phyloP scores from a whole-genome alignment of 73 alveolate genomes.

The Tetrahymena thermophila region DNA sequence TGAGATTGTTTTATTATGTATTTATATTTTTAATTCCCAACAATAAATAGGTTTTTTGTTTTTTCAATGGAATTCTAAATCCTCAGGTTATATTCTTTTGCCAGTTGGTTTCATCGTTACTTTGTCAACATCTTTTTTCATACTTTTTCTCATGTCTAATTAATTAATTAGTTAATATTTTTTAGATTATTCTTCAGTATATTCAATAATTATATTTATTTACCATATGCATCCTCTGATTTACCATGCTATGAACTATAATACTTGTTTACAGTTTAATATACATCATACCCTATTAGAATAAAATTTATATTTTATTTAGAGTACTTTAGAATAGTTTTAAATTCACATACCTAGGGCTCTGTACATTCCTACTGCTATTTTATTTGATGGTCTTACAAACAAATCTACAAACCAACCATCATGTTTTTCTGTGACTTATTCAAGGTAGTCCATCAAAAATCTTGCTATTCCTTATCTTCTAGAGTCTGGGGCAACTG shows the following conservation, averaged over 20 bases:
- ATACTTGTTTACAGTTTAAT: slow-evolving; percentile 77
- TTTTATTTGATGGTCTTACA: slow-evolving; percentile 89
- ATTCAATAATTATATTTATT: not conserved
- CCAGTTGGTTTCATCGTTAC: slow-evolving; percentile 73
- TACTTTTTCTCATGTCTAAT: slow-evolving; percentile 93
- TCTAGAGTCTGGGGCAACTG: slow-evolving; percentile 96
- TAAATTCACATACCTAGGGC: slow-evolving; percentile 19
- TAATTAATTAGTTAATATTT: not conserved
- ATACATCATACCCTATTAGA: slow-evolving; percentile 72
- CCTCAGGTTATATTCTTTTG: slow-evolving; percentile 76
- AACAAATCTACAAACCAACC: slow-evolving; percentile 96
- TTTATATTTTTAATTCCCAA: no score
- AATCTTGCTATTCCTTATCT: slow-evolving; percentile 96
- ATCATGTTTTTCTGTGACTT: slow-evolving; percentile 86
- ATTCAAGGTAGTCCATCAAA: slow-evolving; percentile 92
- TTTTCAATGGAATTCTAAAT: slow-evolving; percentile 73
- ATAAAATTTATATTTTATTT: not conserved
- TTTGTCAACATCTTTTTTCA: slow-evolving; percentile 83
- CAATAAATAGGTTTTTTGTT: not conserved
- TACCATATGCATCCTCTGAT: slow-evolving; percentile 87
- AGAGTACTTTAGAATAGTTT: not conserved
- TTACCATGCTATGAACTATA: slow-evolving; percentile 81
- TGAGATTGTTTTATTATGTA: not conserved
- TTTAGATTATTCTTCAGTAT: not conserved
- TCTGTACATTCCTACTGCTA: slow-evolving; percentile 91